Evolutionary conservation across 371 early-diverging fungal species (phyloP).

Genomic region (Mucor sp.): DNA sequence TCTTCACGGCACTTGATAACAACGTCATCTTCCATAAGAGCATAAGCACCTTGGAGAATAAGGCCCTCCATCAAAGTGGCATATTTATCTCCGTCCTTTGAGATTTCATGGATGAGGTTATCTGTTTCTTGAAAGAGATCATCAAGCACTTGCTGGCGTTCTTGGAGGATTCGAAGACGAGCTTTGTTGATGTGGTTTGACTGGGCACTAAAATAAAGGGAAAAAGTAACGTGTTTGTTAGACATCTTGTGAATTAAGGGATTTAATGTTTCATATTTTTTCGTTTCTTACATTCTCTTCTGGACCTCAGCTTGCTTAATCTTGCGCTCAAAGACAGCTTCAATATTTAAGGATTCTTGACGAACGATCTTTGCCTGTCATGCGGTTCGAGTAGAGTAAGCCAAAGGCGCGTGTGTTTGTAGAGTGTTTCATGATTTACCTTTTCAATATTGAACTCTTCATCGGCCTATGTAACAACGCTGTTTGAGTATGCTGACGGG

Average conservation of each 20-base stretch:
- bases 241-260: neutral
- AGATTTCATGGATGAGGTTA: constrained; percentile 52
- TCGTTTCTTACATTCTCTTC: constrained; percentile 81
- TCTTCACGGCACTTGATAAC: constrained; percentile 70
- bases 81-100: constrained; percentile 62
- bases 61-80: constrained; percentile 66
- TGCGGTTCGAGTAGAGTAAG: neutral
- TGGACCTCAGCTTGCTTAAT: constrained; percentile 92
- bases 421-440: constrained; percentile 46
- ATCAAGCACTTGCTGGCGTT: constrained; percentile 86
- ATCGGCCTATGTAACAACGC: constrained; percentile 74
- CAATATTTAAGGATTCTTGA: constrained; percentile 88
- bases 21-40: constrained; percentile 82
- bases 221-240: constrained; percentile 3
- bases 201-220: constrained; percentile 68
- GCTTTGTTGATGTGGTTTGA: constrained; percentile 96
- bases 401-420: constrained; percentile 6
- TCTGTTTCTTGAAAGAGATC: constrained; percentile 73
- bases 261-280: constrained; percentile 1
- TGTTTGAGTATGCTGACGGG: neutral
- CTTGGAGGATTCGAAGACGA: constrained; percentile 85
- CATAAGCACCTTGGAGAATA: constrained; percentile 81
- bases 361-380: constrained; percentile 87
- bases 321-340: constrained; percentile 88
- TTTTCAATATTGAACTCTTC: constrained; percentile 99